Base-by-base conservation (phyloP, 148 eudicot species). In the Rhododendron griersonianum region DNA sequence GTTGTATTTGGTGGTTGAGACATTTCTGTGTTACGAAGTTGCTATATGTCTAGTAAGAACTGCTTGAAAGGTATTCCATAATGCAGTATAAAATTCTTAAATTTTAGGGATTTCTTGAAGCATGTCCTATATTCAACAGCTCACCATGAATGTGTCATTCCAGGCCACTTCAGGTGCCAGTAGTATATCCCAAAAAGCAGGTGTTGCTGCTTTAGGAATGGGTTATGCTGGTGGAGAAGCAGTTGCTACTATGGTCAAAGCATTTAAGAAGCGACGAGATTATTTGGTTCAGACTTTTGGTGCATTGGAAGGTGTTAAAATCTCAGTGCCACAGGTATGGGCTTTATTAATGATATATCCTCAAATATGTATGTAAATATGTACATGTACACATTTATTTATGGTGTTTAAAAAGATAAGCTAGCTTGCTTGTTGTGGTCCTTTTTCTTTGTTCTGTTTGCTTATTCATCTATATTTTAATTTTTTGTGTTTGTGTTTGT, bases 101-200 rank as follows among this genome's bases (percentile, higher is more conserved):
- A 76, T 76, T 7, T 25, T 4, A 16, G 33, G 37, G 11, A 13
- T 28, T 50, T 28, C 35, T 48, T 48, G 61, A 79, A 25, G 35
- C 0, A 79, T n/a, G 37, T 47, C 59, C 19, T 79, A 14, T 48
- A 48, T 13, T 25, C 59, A 47, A 79, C 35, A 5, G 50, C 41
- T 86, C 65, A 47, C 18, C 51, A 2, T 74, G 83, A 28, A 35
- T 84, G 21, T 37, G 23, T 84, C 85, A 37, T 82, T 92, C 45
- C 87, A 95, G 98, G 90, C 87, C 67, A 94, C 98, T 73, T 95
- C 98, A 57, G 98, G 98, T 82, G 96, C 98, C 79, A 88, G 98
- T 88, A 95, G 98, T 81, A 90, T 95, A 88, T 91, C 98, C 19
- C 98, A 96, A 83, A 96, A 95, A 86, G 99, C 99, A 25, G 99